Evolutionary conservation across 2,329 filamentous ascomycete species (phyloP).

Genomic region (Aureobasidium musti): DNA sequence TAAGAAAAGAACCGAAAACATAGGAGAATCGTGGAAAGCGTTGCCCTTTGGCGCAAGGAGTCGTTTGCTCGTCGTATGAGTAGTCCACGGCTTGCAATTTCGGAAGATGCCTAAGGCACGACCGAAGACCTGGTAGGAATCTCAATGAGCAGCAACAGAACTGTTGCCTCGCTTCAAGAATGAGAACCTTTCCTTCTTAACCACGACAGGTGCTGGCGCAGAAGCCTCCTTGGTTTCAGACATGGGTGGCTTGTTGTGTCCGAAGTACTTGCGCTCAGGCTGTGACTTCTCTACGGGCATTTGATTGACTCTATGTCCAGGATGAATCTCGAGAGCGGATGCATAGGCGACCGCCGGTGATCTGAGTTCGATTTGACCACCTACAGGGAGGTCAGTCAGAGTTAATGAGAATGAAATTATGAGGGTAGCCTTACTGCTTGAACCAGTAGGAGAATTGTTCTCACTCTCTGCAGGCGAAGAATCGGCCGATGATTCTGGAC

Average conservation of each 20-base stretch:
- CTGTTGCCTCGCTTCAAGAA: slow-evolving; percentile 29
- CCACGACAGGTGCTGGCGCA: slow-evolving; percentile 2
- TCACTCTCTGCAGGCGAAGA: slow-evolving; percentile 30
- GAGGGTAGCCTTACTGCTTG: slow-evolving; percentile 6
- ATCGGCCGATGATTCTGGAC: slow-evolving; percentile 20
- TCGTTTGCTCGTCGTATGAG: neutral
- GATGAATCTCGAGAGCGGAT: slow-evolving; percentile 15
- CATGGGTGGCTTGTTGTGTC: slow-evolving; percentile 20
- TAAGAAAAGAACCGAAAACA: neutral
- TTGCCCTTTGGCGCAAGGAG: neutral
- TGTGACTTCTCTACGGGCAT: slow-evolving; percentile 16
- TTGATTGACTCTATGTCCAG: slow-evolving; percentile 15
- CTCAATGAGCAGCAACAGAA: slow-evolving; percentile 31
- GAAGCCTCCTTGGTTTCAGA: slow-evolving; percentile 16
- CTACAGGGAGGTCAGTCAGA: neutral
- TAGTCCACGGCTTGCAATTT: neutral
- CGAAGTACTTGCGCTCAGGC: slow-evolving; percentile 28
- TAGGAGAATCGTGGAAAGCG: slow-evolving; percentile 21
- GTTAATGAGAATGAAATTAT: neutral
- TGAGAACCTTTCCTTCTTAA: slow-evolving; percentile 32
- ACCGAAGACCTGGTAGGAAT: neutral
- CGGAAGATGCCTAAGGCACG: neutral
- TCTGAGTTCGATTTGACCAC: slow-evolving; percentile 27
- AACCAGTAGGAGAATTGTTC: slow-evolving; percentile 26
- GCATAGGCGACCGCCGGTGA: slow-evolving; percentile 19